Conservation (phyloP, 352 stramenopile genomes). For the Saprolegnia parasitica region DNA sequence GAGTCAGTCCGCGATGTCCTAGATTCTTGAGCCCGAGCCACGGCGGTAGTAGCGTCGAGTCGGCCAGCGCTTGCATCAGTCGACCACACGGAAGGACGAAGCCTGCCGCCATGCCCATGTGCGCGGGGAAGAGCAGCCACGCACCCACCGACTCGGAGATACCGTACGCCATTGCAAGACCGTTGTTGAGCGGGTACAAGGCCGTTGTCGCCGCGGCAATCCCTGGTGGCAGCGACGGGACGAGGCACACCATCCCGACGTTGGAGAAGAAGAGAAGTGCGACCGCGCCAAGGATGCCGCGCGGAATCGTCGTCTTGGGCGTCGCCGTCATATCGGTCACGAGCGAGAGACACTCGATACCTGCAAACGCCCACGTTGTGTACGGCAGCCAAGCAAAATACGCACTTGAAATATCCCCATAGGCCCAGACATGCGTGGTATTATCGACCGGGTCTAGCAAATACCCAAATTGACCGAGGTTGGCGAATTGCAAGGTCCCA, state of each 20-base stretch:
- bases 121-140: constrained; percentile 6
- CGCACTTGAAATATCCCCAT: neutral
- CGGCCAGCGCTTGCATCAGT: neutral
- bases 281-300: neutral
- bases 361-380: neutral
- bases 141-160: neutral
- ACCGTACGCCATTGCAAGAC: neutral
- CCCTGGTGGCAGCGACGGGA: neutral
- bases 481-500: neutral
- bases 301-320: neutral
- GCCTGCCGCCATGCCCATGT: neutral
- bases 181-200: neutral
- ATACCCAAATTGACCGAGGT: neutral
- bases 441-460: neutral
- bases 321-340: neutral
- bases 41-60: neutral
- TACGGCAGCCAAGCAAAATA: neutral
- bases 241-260: neutral
- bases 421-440: neutral
- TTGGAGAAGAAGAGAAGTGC: neutral
- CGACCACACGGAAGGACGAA: neutral
- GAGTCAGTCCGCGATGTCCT: neutral
- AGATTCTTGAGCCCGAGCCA: neutral
- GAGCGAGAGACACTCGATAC: neutral
- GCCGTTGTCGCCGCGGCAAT: neutral